Evolutionary conservation across 805 yeast genomes (phyloP).

Genomic region (Metschnikowia baotianmanensis): DNA sequence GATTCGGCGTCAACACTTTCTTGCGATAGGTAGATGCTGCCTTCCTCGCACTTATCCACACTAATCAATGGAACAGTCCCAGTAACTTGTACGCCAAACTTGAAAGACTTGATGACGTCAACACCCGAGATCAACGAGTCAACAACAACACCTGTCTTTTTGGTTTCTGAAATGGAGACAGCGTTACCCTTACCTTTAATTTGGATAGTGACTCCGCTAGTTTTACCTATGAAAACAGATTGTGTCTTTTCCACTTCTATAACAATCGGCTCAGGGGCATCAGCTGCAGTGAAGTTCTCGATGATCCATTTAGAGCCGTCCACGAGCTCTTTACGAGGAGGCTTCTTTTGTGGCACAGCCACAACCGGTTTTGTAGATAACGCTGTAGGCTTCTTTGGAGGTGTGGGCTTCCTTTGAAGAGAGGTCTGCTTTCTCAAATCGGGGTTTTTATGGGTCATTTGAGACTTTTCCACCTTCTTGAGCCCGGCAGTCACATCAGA

Average conservation of each 20-base stretch:
- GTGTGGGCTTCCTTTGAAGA: constrained; percentile 57
- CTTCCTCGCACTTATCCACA: constrained; percentile 86
- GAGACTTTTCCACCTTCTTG: constrained; percentile 88
- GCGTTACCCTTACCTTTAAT: constrained; percentile 91
- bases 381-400: constrained; percentile 79
- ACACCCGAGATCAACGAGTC: constrained; percentile 86
- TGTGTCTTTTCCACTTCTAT: constrained; percentile 84
- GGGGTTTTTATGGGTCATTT: constrained; percentile 93
- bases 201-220: constrained; percentile 70
- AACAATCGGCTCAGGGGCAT: constrained; percentile 50
- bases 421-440: constrained; percentile 60
- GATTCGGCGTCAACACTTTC: constrained; percentile 63
- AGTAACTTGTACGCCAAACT: constrained; percentile 81
- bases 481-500: constrained; percentile 78
- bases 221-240: constrained; percentile 83
- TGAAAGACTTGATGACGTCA: constrained; percentile 77
- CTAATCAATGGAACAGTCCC: constrained; percentile 82
- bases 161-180: constrained; percentile 71
- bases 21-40: constrained; percentile 72
- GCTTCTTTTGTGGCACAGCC: constrained; percentile 30
- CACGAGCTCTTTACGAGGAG: constrained; percentile 60
- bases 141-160: constrained; percentile 70
- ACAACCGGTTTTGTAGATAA: constrained; percentile 46
- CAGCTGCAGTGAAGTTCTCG: constrained; percentile 65
- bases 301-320: constrained; percentile 86